phyloP scores from a whole-genome alignment of 2,329 filamentous ascomycete species.

The Pseudocercospora musae region DNA sequence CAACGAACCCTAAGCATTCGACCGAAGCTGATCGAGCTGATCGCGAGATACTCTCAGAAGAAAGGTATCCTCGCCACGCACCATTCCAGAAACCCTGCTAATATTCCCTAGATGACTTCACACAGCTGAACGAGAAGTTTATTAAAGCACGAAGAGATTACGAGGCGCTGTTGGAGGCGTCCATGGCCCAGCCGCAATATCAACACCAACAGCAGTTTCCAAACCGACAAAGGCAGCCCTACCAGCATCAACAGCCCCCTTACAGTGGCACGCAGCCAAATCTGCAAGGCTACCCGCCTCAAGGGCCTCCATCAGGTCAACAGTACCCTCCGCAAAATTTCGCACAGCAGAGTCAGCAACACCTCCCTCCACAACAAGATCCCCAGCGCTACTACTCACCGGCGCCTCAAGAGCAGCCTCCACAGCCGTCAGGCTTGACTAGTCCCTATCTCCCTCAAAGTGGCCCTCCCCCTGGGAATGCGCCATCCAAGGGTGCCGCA shows the following conservation, averaged over 20 bases:
- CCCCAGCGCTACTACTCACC: constrained; percentile 40
- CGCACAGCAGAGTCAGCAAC: constrained; percentile 26
- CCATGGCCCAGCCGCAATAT: constrained; percentile 84
- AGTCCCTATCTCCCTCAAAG: constrained; percentile 28
- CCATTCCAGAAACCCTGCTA: neutral
- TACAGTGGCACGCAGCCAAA: constrained; percentile 37
- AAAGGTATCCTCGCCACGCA: constrained; percentile 63
- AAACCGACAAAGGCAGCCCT: constrained; percentile 26
- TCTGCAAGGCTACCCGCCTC: constrained; percentile 31
- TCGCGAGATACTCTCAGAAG: constrained; percentile 98
- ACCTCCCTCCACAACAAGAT: constrained; percentile 34
- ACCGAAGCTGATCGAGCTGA: constrained; percentile 94
- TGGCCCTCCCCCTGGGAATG: constrained; percentile 19
- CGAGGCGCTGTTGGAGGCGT: constrained; percentile 89
- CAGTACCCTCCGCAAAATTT: constrained; percentile 35
- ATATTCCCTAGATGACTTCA: constrained; percentile 76
- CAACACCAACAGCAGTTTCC: constrained; percentile 42
- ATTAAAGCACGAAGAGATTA: constrained; percentile 98
- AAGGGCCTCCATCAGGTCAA: constrained; percentile 32
- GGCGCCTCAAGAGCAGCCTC: constrained; percentile 28
- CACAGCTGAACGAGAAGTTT: constrained; percentile 97
- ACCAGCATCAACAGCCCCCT: constrained; percentile 28
- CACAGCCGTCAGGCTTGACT: constrained; percentile 30
- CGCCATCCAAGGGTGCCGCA: constrained; percentile 25
- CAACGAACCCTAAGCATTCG: constrained; percentile 91